Evolutionary conservation across 805 yeast species (phyloP), one percentile per base, ranked within the genome.

Genomic region (Saccharomycopsis lassenensis): DNA sequence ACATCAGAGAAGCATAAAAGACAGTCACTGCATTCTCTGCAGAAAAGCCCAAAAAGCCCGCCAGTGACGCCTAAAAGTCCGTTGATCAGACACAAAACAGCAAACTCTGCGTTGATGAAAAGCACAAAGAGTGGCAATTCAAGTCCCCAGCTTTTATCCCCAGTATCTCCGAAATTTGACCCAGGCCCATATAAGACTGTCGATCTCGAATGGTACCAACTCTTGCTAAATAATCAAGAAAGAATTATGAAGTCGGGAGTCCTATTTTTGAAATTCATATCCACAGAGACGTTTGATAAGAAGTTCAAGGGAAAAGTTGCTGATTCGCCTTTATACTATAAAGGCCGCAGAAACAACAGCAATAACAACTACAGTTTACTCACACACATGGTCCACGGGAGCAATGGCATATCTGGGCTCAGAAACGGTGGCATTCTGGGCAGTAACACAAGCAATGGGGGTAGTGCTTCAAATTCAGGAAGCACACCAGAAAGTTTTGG

Each of bases 201-300:
- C 14, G 80, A 73, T 46, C 46, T 59, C 24, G 67, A 69, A 3
- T 73, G 78, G 77, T 54, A 51, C 11, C 51, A 58, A 21, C 69
- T 57, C 46, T 54, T 73, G 35, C 51, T 46, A n/a, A 65, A 68
- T 46, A 52, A 59, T 0, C 67, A 69, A 31, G 80, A 73, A 48
- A 51, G 78, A 39, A 59, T 73, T 2, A 40, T 69, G 29, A 66
- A 65, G 41, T 62, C 62, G 15, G 77, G 76, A 0, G 58, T 65
- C n/a, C 67, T 67, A 1, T 52, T 57, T 15, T 65, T 62, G 1
- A 51, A 52, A 4, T 61, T 54, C 40, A 60, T 59, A 16, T 31
- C 55, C 1, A 65, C 71, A 0, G 73, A 64, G 5, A 37, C 39
- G 1, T 71, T 73, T 48, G 76, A 71, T 41, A 63, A 57, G 48